phyloP scores from a whole-genome alignment of 768 basidiomycete species.

The Lactarius pseudohatsudake region DNA sequence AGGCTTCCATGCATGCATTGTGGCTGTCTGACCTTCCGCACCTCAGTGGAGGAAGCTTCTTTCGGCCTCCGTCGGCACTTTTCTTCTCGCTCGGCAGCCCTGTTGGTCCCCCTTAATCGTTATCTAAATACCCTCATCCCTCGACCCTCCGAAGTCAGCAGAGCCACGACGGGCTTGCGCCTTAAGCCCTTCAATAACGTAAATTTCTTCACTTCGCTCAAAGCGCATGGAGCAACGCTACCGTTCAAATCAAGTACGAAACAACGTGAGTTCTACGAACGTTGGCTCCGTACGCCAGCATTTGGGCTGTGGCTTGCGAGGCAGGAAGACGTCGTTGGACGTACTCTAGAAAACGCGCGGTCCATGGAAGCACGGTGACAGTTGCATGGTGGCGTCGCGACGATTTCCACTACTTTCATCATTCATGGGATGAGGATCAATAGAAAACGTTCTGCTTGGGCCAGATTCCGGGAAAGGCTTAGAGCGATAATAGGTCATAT shows the following conservation, averaged over 20 bases:
- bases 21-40: conserved; percentile 7
- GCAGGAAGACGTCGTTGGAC: conserved; percentile 70
- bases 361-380: neutral
- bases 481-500: neutral
- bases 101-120: conserved; percentile 86
- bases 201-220: conserved; percentile 72
- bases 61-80: conserved; percentile 78
- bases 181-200: conserved; percentile 69
- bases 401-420: neutral
- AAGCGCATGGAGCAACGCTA: conserved; percentile 63
- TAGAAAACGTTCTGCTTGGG: neutral
- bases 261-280: conserved; percentile 72
- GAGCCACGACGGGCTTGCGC: conserved; percentile 38
- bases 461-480: neutral
- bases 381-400: neutral
- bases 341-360: conserved; percentile 42
- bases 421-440: neutral
- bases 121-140: conserved; percentile 90
- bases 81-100: conserved; percentile 76
- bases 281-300: conserved; percentile 70
- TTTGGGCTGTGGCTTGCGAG: conserved; percentile 79
- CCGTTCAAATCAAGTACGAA: conserved; percentile 71
- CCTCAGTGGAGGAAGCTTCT: conserved; percentile 58
- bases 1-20: conserved; percentile 12
- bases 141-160: conserved; percentile 49